Conservation (phyloP, 176 grass and related monocot genomes). For the Aegilops bicornis region DNA sequence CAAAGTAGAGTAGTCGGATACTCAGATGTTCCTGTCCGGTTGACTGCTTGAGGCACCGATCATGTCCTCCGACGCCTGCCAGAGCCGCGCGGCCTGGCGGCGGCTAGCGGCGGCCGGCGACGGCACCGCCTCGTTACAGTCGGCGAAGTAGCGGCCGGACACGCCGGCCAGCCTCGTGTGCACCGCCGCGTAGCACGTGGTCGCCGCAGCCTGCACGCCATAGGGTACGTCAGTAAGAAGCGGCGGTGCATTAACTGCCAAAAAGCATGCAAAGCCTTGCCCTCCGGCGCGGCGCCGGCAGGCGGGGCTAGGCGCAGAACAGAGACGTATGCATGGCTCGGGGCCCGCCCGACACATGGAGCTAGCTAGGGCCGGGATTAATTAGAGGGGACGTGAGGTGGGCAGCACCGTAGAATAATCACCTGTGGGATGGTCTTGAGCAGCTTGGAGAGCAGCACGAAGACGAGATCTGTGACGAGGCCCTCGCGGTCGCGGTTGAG, state of each 20-base stretch:
- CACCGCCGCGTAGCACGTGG: slow-evolving; percentile 91
- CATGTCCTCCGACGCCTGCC: slow-evolving; percentile 60
- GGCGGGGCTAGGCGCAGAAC: neutral
- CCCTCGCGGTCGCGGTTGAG: slow-evolving; percentile 95
- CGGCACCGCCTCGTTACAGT: slow-evolving; percentile 92
- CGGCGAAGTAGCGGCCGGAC: slow-evolving; percentile 84
- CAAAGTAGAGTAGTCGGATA: neutral
- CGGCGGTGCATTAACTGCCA: neutral
- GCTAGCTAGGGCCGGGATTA: no score
- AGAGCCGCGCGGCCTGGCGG: slow-evolving; percentile 59
- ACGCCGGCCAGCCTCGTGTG: slow-evolving; percentile 65
- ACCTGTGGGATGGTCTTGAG: slow-evolving; percentile 98
- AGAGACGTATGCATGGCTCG: no score
- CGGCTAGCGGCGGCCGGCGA: slow-evolving; percentile 53
- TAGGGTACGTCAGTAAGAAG: neutral
- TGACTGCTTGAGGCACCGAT: neutral
- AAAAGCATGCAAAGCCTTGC: neutral
- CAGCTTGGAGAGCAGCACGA: slow-evolving; percentile 87
- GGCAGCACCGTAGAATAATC: neutral
- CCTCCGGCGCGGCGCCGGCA: neutral
- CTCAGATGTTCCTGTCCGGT: neutral
- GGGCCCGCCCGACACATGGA: no score
- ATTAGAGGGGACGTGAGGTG: neutral
- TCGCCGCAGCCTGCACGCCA: slow-evolving; percentile 76
- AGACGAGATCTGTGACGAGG: slow-evolving; percentile 84